These are phyloP conservation scores for Colletotrichum karsti DNA, from an alignment of 2,329 filamentous ascomycete species.

Conservation along the genomic window DNA sequence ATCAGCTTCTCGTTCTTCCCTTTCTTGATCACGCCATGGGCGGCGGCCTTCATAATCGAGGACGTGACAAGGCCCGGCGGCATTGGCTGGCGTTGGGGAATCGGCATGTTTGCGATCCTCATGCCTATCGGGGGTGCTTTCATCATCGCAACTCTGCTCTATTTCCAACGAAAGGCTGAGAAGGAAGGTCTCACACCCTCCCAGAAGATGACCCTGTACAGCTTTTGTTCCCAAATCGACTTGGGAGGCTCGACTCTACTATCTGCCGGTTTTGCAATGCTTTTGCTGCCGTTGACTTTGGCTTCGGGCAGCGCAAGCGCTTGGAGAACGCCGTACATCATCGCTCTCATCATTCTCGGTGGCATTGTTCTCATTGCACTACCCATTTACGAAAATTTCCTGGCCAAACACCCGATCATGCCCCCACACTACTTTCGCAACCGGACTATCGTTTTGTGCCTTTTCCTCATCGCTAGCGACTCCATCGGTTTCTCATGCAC, in stretches of 20 bases:
- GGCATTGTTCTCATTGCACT: conserved; percentile 55
- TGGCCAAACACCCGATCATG: conserved; percentile 57
- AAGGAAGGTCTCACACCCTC: conserved; percentile 23
- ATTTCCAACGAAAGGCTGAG: conserved; percentile 33
- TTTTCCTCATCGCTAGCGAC: conserved; percentile 32
- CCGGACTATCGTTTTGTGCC: conserved; percentile 34
- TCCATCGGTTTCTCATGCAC: conserved; percentile 41
- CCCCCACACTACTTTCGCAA: conserved; percentile 46
- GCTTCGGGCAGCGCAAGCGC: conserved; percentile 46
- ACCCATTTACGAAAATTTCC: conserved; percentile 54
- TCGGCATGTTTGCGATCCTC: conserved; percentile 67
- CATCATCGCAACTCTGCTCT: conserved; percentile 29
- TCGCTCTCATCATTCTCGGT: conserved; percentile 60
- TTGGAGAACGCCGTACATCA: conserved; percentile 52
- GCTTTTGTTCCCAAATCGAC: conserved; percentile 34
- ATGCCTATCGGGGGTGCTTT: conserved; percentile 50
- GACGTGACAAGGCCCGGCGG: conserved; percentile 31
- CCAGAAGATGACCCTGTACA: conserved; percentile 29
- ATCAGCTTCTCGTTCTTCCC: conserved; percentile 41
- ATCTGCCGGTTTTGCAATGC: conserved; percentile 56
- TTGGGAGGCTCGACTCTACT: conserved; percentile 55
- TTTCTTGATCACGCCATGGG: conserved; percentile 45
- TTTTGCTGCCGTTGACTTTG: conserved; percentile 66
- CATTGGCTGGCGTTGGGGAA: conserved; percentile 43
- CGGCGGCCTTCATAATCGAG: conserved; percentile 35